These are phyloP conservation scores for Cutaneotrichosporon sp. DNA, from an alignment of 1,284 basidiomycete genomes.

Conservation along the genomic window DNA sequence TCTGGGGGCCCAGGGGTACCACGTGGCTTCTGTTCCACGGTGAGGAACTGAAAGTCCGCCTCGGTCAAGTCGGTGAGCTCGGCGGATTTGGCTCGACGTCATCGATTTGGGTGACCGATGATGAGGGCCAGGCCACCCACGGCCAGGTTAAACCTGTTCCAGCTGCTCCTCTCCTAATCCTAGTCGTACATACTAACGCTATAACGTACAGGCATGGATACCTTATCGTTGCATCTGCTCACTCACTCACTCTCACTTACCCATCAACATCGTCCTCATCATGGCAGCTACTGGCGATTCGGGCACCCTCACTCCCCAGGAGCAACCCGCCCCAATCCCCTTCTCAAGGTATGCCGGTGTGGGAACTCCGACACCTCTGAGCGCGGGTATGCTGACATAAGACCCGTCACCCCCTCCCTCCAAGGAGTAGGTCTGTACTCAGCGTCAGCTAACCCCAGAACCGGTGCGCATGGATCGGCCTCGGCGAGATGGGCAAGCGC, in stretches of 20 bases:
- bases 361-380: no score
- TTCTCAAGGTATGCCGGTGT: constrained; percentile 42
- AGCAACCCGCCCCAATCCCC: constrained; percentile 30
- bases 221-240: no score
- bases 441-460: constrained; percentile 7
- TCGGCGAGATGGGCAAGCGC: constrained; percentile 48
- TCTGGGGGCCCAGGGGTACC: no score
- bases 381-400: constrained; percentile 5
- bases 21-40: no score
- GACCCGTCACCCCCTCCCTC: constrained; percentile 35
- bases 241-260: no score
- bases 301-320: background rate
- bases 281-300: background rate
- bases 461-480: constrained; percentile 45
- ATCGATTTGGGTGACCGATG: background rate
- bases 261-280: background rate
- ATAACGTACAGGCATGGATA: no score
- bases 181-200: no score
- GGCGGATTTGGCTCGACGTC: background rate
- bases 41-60: no score
- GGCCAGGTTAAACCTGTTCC: background rate
- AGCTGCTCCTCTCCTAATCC: no score
- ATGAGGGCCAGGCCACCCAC: no score
- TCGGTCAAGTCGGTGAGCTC: no score
- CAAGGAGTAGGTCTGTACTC: background rate